Percentiles rank a stretch among this genome's conserved stretches.
These are phyloP conservation scores for Anthracocystis panici-leucophaei DNA, from an alignment of 1,284 basidiomycete species.

Conservation along the genomic window DNA sequence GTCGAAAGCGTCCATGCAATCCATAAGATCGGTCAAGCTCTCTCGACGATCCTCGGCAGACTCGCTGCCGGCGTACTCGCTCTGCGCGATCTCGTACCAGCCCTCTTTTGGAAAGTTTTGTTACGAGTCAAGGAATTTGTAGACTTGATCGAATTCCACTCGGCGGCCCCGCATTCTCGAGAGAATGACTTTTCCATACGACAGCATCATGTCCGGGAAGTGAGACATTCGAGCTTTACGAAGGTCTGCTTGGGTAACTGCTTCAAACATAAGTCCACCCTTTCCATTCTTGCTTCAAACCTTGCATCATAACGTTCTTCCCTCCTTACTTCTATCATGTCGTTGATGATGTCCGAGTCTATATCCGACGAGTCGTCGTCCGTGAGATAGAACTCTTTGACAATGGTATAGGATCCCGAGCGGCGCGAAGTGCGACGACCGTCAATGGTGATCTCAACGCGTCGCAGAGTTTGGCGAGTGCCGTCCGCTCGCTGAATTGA, in stretches of 20 bases:
- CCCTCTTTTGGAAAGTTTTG: background rate
- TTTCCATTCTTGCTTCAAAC: background rate
- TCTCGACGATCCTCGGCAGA: background rate
- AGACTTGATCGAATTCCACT: background rate
- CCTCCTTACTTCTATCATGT: too few species aligned
- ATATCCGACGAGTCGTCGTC: too few species aligned
- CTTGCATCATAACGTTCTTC: too few species aligned
- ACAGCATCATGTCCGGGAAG: background rate
- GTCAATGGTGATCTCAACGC: too few species aligned
- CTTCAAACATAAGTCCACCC: too few species aligned
- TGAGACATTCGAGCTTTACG: background rate
- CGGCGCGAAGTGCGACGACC: too few species aligned
- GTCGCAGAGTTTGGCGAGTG: too few species aligned
- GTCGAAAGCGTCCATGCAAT: background rate
- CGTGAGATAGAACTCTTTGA: too few species aligned
- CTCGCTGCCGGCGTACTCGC: background rate
- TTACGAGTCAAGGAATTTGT: background rate
- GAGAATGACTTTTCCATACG: background rate
- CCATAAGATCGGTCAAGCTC: background rate
- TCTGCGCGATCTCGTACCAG: slow-evolving; percentile 1
- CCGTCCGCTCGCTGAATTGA: too few species aligned
- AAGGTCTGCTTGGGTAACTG: background rate
- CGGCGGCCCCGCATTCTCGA: background rate
- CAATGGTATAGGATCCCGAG: too few species aligned
- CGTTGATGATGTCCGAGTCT: too few species aligned